phyloP scores from a whole-genome alignment of 2,329 filamentous ascomycete genomes.

The Neopestalotiopsis sp. region DNA sequence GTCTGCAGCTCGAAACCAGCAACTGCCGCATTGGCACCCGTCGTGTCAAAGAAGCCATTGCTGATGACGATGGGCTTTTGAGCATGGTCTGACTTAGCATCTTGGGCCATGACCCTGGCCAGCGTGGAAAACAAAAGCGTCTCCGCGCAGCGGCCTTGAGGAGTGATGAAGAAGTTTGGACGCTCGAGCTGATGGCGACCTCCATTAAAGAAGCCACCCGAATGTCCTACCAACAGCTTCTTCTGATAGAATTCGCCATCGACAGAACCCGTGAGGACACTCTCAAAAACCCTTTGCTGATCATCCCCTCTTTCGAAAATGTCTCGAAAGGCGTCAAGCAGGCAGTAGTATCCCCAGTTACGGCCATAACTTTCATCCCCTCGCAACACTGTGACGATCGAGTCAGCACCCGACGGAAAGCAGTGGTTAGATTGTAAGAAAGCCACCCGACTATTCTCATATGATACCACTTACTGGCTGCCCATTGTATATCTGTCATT shows the following conservation, averaged over 20 bases:
- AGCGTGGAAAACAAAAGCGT: slow-evolving; percentile 29
- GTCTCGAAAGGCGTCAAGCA: slow-evolving; percentile 31
- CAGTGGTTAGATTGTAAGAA: no score
- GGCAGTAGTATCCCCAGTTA: slow-evolving; percentile 33
- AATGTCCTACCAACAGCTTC: slow-evolving; percentile 20
- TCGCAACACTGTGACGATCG: slow-evolving; percentile 27
- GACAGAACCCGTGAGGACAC: slow-evolving; percentile 21
- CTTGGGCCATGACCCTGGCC: slow-evolving; percentile 14
- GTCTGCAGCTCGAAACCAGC: slow-evolving; percentile 27
- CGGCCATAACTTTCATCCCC: slow-evolving; percentile 35
- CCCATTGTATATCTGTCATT: slow-evolving; percentile 35
- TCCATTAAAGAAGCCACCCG: slow-evolving; percentile 29
- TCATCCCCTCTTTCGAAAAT: slow-evolving; percentile 29
- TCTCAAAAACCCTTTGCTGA: neutral
- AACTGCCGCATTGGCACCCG: slow-evolving; percentile 25
- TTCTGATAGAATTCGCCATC: slow-evolving; percentile 21
- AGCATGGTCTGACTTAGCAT: neutral
- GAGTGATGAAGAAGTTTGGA: slow-evolving; percentile 32
- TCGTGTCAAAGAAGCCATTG: slow-evolving; percentile 33
- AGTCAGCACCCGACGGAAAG: neutral
- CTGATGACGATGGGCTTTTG: slow-evolving; percentile 23
- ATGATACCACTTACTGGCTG: slow-evolving; percentile 10
- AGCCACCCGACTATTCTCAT: no score
- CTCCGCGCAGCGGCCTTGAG: slow-evolving; percentile 32
- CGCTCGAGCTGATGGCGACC: slow-evolving; percentile 25